phyloP scores from a whole-genome alignment of 495 filamentous ascomycete genomes.

The Daldinia caldariorum region DNA sequence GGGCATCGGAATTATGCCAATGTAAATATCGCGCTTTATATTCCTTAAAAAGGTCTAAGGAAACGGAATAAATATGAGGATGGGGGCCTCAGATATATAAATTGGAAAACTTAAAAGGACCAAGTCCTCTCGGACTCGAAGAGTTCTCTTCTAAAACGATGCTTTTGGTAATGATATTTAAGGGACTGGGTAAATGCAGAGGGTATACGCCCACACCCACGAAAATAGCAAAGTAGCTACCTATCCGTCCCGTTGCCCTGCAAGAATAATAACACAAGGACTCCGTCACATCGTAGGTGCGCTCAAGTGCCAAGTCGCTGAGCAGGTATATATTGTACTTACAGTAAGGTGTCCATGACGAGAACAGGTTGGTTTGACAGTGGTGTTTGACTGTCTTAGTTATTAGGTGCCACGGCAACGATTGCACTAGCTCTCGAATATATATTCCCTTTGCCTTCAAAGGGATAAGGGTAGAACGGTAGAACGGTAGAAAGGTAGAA shows the following conservation, averaged over 20 bases:
- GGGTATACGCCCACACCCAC: background rate
- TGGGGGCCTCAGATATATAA: background rate
- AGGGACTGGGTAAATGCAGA: background rate
- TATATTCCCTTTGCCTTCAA: background rate
- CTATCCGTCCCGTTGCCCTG: slow-evolving; percentile 3
- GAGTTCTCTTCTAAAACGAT: background rate
- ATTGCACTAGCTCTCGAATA: slow-evolving; percentile 4
- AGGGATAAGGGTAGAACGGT: background rate
- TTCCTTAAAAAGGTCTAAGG: background rate
- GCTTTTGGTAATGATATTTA: background rate
- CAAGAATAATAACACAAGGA: slow-evolving; percentile 9
- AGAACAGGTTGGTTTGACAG: slow-evolving; percentile 15
- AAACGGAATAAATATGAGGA: background rate
- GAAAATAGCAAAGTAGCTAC: slow-evolving; percentile 9
- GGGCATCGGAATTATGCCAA: slow-evolving; percentile 24
- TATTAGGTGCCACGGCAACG: slow-evolving; percentile 7
- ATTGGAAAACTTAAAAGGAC: background rate
- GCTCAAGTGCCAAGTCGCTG: slow-evolving; percentile 27
- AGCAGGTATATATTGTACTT: slow-evolving; percentile 53
- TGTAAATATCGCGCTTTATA: slow-evolving; percentile 19
- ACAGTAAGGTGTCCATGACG: slow-evolving; percentile 84
- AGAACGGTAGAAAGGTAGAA: background rate
- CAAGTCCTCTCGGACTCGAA: slow-evolving; percentile 2
- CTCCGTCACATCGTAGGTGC: background rate
- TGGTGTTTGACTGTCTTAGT: slow-evolving; percentile 14